These are phyloP conservation scores for Pleurotus platypus DNA, from an alignment of 768 basidiomycete genomes.

Conservation along the genomic window DNA sequence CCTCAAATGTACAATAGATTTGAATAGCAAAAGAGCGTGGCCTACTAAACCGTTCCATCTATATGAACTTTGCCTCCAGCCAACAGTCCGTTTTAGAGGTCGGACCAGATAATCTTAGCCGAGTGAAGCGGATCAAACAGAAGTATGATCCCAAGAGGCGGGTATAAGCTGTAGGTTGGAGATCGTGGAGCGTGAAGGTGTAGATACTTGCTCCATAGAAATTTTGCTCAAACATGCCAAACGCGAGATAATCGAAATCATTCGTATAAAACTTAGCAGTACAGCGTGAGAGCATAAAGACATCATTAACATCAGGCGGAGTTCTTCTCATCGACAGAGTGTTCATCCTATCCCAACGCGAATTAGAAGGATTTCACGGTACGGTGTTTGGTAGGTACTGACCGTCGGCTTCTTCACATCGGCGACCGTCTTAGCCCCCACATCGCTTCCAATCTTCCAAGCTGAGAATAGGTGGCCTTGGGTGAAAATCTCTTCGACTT, in stretches of 20 bases:
- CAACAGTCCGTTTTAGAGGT: neutral
- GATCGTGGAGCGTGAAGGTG: no score
- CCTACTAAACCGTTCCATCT: constrained; percentile 1
- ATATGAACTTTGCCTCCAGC: neutral
- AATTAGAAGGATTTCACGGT: neutral
- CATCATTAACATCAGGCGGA: neutral
- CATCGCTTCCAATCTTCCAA: constrained; percentile 61
- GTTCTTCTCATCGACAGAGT: neutral
- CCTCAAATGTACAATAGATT: no score
- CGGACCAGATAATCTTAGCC: neutral
- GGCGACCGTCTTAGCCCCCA: constrained; percentile 58
- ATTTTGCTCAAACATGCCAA: no score
- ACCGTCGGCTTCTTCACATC: constrained; percentile 32
- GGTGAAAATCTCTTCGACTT: constrained; percentile 74
- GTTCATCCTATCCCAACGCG: neutral
- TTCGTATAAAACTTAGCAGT: no score
- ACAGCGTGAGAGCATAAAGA: no score
- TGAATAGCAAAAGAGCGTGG: neutral
- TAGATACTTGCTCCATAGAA: no score
- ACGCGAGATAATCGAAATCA: no score
- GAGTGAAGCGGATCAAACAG: neutral
- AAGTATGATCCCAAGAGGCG: neutral
- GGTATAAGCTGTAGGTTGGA: no score
- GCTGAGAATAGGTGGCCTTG: constrained; percentile 68
- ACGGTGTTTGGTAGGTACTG: neutral